phyloP scores from a whole-genome alignment of 208 protist species.

The Trypanosomatidae sp. region DNA sequence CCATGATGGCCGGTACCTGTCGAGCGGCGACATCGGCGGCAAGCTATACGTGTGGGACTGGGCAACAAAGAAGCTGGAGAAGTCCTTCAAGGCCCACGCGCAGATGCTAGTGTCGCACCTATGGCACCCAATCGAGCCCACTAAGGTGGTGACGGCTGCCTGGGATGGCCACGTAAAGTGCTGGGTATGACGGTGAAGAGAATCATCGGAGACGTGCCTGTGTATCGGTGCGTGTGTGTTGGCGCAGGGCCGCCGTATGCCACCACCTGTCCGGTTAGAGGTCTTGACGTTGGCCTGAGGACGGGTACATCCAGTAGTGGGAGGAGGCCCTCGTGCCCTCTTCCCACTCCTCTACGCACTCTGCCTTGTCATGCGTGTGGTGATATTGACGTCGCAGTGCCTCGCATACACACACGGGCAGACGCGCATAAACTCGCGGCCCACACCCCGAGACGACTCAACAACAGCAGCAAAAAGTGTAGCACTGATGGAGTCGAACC shows the following conservation, averaged over 20 bases:
- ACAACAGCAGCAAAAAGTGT: neutral
- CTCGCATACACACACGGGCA: neutral
- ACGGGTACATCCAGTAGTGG: neutral
- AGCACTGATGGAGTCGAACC: neutral
- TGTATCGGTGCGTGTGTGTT: neutral
- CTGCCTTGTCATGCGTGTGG: slow-evolving; percentile 17
- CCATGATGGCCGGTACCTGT: slow-evolving; percentile 90
- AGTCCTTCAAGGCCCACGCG: slow-evolving; percentile 85
- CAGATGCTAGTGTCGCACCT: slow-evolving; percentile 84
- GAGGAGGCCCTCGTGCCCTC: neutral
- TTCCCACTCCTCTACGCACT: neutral
- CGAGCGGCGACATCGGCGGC: slow-evolving; percentile 91
- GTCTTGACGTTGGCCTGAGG: neutral
- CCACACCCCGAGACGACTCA: neutral
- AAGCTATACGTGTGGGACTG: slow-evolving; percentile 96
- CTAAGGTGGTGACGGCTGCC: slow-evolving; percentile 87
- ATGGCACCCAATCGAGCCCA: slow-evolving; percentile 95
- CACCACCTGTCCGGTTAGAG: neutral
- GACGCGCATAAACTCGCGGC: neutral
- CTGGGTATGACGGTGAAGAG: slow-evolving; percentile 61
- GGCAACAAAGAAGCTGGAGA: slow-evolving; percentile 79
- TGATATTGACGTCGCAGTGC: slow-evolving; percentile 1
- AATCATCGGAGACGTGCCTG: neutral
- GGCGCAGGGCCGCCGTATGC: neutral
- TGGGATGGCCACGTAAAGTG: slow-evolving; percentile 95